Evolutionary conservation across 2,329 filamentous ascomycete genomes (phyloP).

Genomic region (Magnaporthiopsis incrustans): DNA sequence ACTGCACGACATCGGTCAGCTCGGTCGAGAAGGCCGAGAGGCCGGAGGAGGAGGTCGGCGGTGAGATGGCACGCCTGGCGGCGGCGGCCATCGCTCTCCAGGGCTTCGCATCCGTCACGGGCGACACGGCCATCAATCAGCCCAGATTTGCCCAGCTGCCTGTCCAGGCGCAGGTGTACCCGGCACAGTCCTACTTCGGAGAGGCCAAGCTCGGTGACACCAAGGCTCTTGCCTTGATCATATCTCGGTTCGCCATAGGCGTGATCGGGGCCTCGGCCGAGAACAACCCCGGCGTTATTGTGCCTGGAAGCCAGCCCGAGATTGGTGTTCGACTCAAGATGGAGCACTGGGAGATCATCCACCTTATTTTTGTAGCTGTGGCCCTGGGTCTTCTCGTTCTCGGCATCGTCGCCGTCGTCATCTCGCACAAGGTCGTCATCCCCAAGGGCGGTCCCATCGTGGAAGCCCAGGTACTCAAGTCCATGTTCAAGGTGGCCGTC

Average conservation of each 20-base stretch:
- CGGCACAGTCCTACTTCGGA: slow-evolving; percentile 31
- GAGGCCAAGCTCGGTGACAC: slow-evolving; percentile 20
- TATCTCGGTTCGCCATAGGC: slow-evolving; percentile 28
- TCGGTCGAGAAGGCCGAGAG: slow-evolving; percentile 16
- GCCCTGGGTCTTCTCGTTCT: slow-evolving; percentile 13
- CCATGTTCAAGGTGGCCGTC: slow-evolving; percentile 35
- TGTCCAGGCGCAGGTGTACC: slow-evolving; percentile 32
- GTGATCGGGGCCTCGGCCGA: slow-evolving; percentile 25
- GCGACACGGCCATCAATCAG: neutral
- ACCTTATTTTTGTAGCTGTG: slow-evolving; percentile 20
- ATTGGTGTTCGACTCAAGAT: slow-evolving; percentile 24
- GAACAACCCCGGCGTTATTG: slow-evolving; percentile 18
- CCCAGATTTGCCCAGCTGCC: slow-evolving; percentile 14
- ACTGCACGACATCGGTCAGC: slow-evolving; percentile 29
- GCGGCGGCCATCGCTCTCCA: slow-evolving; percentile 31
- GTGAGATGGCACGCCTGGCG: slow-evolving; percentile 25
- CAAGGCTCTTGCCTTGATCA: slow-evolving; percentile 9
- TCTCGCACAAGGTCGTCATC: slow-evolving; percentile 9
- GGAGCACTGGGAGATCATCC: slow-evolving; percentile 22
- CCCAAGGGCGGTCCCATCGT: slow-evolving; percentile 6
- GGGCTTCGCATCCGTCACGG: slow-evolving; percentile 23
- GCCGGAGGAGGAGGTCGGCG: slow-evolving; percentile 19
- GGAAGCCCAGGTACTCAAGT: slow-evolving; percentile 9
- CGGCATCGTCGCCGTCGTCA: slow-evolving; percentile 2
- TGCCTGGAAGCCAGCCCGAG: slow-evolving; percentile 22